phyloP scores from a whole-genome alignment of 2,329 filamentous ascomycete genomes.

The Thelonectria discophora region DNA sequence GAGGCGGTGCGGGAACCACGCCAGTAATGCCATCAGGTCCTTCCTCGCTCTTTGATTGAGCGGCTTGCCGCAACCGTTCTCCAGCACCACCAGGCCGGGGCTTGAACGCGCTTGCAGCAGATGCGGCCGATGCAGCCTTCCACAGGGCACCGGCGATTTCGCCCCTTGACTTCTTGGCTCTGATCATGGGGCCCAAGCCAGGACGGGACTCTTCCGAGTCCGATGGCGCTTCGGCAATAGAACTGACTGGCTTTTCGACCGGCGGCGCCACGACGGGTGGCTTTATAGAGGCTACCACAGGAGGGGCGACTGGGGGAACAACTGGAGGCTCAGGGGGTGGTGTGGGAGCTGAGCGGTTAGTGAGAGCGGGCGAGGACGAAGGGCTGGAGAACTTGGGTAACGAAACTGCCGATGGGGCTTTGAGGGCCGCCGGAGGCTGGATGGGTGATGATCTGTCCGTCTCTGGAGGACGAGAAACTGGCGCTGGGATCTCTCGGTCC shows the following conservation, averaged over 20 bases:
- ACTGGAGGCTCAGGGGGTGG: constrained; percentile 42
- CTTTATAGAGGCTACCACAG: constrained; percentile 15
- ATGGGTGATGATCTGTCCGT: constrained; percentile 30
- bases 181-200: constrained; percentile 86
- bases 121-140: constrained; percentile 70
- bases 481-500: constrained; percentile 45
- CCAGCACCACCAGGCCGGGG: constrained; percentile 87
- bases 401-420: constrained; percentile 36
- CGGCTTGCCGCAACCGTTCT: constrained; percentile 73
- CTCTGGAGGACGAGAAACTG: constrained; percentile 33
- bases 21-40: constrained; percentile 90
- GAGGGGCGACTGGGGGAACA: constrained; percentile 15
- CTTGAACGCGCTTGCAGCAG: constrained; percentile 72
- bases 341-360: constrained; percentile 38
- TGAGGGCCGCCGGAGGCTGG: constrained; percentile 34
- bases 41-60: constrained; percentile 65
- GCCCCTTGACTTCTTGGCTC: constrained; percentile 75
- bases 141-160: constrained; percentile 80
- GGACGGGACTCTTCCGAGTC: constrained; percentile 33
- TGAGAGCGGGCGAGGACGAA: constrained; percentile 23
- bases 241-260: constrained; percentile 34
- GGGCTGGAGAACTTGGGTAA: constrained; percentile 39
- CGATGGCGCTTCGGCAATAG: constrained; percentile 21
- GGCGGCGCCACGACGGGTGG: constrained; percentile 11
- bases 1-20: constrained; percentile 81